Conservation (phyloP, 2,329 filamentous ascomycete genomes). For the Cucurbitaria berberidis region DNA sequence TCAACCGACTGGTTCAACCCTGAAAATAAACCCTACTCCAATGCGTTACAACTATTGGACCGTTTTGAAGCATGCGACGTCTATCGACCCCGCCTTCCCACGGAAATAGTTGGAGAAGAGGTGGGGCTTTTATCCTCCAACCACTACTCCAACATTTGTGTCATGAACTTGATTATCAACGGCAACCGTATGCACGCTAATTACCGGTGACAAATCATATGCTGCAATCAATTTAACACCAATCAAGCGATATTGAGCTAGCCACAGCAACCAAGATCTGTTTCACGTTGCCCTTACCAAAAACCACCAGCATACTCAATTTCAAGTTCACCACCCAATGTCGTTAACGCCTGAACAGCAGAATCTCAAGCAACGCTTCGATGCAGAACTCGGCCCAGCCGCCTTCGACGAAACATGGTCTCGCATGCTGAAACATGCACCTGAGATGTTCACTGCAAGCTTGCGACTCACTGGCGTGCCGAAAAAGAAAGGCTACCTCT, state of each 20-base stretch:
- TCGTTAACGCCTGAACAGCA: conserved; percentile 29
- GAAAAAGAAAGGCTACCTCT: conserved; percentile 43
- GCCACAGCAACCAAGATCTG: neutral
- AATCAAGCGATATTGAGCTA: neutral
- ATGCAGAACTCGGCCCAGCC: conserved; percentile 27
- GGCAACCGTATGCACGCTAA: neutral
- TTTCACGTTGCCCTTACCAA: neutral
- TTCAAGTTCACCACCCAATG: conserved; percentile 13
- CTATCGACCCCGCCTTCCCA: conserved; percentile 11
- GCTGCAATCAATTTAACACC: neutral
- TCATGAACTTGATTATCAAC: neutral
- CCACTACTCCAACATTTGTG: neutral
- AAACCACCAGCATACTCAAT: conserved; percentile 10
- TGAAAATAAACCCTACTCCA: neutral
- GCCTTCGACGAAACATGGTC: conserved; percentile 38
- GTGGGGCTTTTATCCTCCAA: conserved; percentile 6
- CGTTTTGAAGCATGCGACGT: neutral
- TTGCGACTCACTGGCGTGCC: conserved; percentile 37
- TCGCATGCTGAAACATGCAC: conserved; percentile 32
- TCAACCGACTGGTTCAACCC: neutral
- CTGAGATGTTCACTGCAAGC: conserved; percentile 40
- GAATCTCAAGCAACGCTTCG: conserved; percentile 30
- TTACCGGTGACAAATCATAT: neutral
- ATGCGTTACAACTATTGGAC: neutral
- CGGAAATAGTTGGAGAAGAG: conserved; percentile 11